Conservation (phyloP, 2,329 filamentous ascomycete genomes). For the Colletotrichum sp. region DNA sequence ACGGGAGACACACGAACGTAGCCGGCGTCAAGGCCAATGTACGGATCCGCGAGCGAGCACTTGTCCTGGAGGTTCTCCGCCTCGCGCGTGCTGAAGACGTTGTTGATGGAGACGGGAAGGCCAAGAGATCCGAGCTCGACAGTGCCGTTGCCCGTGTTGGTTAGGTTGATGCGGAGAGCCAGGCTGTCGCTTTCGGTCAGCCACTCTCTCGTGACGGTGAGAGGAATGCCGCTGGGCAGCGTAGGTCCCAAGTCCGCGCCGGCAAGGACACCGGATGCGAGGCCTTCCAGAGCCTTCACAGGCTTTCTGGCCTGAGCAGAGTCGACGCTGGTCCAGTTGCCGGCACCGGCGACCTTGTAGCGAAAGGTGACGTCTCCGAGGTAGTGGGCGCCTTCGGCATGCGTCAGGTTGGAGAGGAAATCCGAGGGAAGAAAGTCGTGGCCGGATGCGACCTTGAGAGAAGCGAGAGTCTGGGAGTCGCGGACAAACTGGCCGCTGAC, state of each 20-base stretch:
- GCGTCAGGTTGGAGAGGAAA: conserved; percentile 47
- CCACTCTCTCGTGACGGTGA: conserved; percentile 60
- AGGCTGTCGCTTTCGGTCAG: conserved; percentile 52
- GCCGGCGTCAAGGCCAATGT: conserved; percentile 64
- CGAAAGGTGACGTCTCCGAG: conserved; percentile 63
- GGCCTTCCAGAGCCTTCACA: conserved; percentile 33
- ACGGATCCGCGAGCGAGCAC: conserved; percentile 64
- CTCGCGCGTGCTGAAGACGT: conserved; percentile 59
- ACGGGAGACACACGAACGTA: conserved; percentile 60
- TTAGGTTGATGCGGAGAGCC: conserved; percentile 55
- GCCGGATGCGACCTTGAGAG: conserved; percentile 40
- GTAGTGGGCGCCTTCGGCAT: conserved; percentile 60
- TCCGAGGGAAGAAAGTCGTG: conserved; percentile 65
- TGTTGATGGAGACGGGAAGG: conserved; percentile 66
- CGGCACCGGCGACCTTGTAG: conserved; percentile 47
- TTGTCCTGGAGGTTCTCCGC: conserved; percentile 52
- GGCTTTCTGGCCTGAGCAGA: conserved; percentile 46
- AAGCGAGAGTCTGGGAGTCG: conserved; percentile 51
- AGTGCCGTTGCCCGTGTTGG: conserved; percentile 42
- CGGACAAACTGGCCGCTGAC: conserved; percentile 9
- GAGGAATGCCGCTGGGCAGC: conserved; percentile 36
- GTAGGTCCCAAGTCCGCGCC: conserved; percentile 47
- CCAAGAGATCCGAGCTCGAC: conserved; percentile 63
- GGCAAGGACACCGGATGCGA: conserved; percentile 32
- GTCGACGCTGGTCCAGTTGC: conserved; percentile 51